Base-by-base conservation (phyloP, 225 moss, liverwort and hornwort species). In the Marchantia polymorpha region DNA sequence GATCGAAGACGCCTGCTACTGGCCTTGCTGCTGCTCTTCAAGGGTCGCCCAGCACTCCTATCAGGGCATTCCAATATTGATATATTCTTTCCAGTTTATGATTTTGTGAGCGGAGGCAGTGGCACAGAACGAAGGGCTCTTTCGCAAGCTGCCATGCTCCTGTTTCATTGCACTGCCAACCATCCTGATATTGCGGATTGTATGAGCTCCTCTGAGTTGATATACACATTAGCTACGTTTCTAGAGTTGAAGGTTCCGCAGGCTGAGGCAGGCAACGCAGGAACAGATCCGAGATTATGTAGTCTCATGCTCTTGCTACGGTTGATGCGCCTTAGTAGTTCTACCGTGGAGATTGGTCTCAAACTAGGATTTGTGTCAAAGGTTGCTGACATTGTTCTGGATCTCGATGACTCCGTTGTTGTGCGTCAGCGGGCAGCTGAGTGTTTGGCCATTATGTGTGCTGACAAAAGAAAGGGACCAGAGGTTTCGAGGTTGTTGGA, bases 141-240 rank as follows among this genome's bases (percentile, higher is more conserved):
- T 65, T 88, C 99, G 48, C 95, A 99, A 83, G 93, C 99, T 79
- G 99, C 99, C 19, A 95, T 99, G 89, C 90, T 93, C 65, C 83
- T 99, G 52, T 95, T 99, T 59, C 99, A 95, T 86, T 89, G 89
- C 71, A 92, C 93, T 25, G 91, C 93, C 56, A 93, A 95, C 77
- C 92, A 93, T 83, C 89, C 94, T 55, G 95, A 99, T 79, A 99
- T 99, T 67, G 95, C 92, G 10, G 99, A 99, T 81, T 99, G 99
- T 84, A 92, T 99, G 78, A 91, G 95, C 58, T 99, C 99, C 20
- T 91, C 95, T 61, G 99, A 95, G 39, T 83, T 99, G 71, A 89
- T 99, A 63, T 92, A 92, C 76, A 93, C 85, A n/a, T 68, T 95
- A 72, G 92, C 93, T 69, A 87, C 93, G 7, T 86, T 93, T 80